A percentile compares a stretch with the other conserved stretches of the same genome.
phyloP scores from a whole-genome alignment of 164 flowering plant genomes.

The Annona squamosa region DNA sequence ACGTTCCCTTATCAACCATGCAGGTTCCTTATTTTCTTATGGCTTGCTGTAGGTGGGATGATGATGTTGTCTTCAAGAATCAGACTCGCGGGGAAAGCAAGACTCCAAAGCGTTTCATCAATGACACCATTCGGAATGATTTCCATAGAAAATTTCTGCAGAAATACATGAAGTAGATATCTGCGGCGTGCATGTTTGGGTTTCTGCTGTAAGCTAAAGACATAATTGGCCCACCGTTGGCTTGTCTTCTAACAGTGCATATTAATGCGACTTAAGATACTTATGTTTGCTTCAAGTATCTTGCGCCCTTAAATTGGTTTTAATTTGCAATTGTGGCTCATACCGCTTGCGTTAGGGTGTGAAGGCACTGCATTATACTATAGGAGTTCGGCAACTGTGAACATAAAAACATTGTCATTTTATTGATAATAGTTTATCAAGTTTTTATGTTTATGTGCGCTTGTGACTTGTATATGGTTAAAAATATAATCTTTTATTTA shows the following conservation, averaged over 20 bases:
- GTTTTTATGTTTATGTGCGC: too few species aligned
- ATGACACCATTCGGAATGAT: constrained; percentile 89
- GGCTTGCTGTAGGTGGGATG: constrained; percentile 68
- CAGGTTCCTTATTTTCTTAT: not conserved
- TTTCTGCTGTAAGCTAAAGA: not conserved
- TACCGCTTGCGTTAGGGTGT: too few species aligned
- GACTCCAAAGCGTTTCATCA: constrained; percentile 84
- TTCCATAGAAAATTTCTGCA: constrained; percentile 91
- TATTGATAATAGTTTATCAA: too few species aligned
- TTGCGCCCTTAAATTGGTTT: too few species aligned
- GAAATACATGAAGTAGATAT: constrained; percentile 74
- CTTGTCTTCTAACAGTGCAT: not conserved
- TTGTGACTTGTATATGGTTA: too few species aligned
- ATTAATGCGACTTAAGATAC: not conserved
- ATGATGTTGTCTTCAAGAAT: constrained; percentile 96
- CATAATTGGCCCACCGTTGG: not conserved
- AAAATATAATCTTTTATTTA: too few species aligned
- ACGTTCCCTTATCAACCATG: not conserved
- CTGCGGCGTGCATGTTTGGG: not conserved
- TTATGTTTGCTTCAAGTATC: not conserved
- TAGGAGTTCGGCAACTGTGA: too few species aligned
- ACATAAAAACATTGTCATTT: too few species aligned
- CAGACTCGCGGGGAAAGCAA: constrained; percentile 94
- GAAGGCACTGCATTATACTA: too few species aligned
- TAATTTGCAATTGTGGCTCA: too few species aligned